Evolutionary conservation across 805 yeast genomes (phyloP).

Genomic region (Candida glaebosa): DNA sequence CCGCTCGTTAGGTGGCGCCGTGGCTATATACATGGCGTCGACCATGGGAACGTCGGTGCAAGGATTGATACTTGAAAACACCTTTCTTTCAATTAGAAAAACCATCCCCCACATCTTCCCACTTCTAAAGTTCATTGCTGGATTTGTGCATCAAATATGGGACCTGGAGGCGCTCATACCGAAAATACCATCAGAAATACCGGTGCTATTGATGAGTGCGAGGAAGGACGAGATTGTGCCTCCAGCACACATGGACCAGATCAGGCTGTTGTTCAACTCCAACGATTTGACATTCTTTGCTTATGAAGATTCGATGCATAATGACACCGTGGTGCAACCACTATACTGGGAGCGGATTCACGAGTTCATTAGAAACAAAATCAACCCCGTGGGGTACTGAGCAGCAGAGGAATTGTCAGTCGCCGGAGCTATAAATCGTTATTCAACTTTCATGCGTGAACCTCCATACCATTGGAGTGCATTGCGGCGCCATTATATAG

Average conservation of each 20-base stretch:
- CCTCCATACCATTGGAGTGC: too few relatives aligned
- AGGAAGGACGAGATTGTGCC: constrained; percentile 87
- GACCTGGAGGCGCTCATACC: constrained; percentile 62
- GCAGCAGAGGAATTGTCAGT: too few relatives aligned
- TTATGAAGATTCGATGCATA: constrained; percentile 67
- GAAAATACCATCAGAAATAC: constrained; percentile 49
- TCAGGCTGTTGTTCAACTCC: constrained; percentile 53
- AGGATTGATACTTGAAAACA: constrained; percentile 80
- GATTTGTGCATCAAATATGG: constrained; percentile 80
- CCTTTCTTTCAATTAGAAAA: constrained; percentile 73
- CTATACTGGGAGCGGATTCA: constrained; percentile 74
- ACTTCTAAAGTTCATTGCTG: constrained; percentile 48
- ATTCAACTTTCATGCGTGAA: too few relatives aligned
- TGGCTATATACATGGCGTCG: constrained; percentile 76
- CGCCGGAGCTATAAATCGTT: too few relatives aligned
- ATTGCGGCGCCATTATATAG: too few relatives aligned
- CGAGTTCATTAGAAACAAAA: constrained; percentile 47
- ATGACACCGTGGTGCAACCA: constrained; percentile 73
- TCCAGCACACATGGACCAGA: constrained; percentile 68
- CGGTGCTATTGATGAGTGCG: constrained; percentile 72
- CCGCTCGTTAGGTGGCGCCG: constrained; percentile 93
- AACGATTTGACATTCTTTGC: constrained; percentile 48
- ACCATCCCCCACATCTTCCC: constrained; percentile 76
- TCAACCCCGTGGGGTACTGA: constrained; percentile 38
- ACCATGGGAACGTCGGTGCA: constrained; percentile 47